Evolutionary conservation across 257 asterid genomes (phyloP).

Genomic region (Solanum neorickii): DNA sequence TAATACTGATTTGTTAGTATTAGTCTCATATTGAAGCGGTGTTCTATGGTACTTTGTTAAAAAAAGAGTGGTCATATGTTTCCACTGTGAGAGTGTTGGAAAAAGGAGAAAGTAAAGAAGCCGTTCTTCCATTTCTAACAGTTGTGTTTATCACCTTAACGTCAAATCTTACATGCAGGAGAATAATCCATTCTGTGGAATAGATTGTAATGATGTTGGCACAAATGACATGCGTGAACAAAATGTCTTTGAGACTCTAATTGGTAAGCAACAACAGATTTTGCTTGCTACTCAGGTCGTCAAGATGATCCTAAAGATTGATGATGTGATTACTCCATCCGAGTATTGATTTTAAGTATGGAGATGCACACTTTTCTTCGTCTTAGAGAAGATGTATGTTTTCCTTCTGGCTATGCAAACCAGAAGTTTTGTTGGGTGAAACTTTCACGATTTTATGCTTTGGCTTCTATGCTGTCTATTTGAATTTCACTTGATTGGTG

Average conservation of each 20-base stretch:
- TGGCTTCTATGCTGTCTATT: background rate
- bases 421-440: background rate
- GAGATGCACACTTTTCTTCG: background rate
- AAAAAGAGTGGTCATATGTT: background rate
- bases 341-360: constrained; percentile 28
- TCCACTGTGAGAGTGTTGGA: background rate
- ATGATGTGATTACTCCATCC: constrained; percentile 70
- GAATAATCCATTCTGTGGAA: constrained; percentile 55
- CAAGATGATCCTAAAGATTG: constrained; percentile 84
- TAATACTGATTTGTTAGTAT: constrained; percentile 2
- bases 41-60: background rate
- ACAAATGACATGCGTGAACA: constrained; percentile 89
- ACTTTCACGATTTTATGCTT: background rate
- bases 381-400: background rate
- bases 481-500: background rate
- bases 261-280: constrained; percentile 85
- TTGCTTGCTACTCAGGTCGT: constrained; percentile 81
- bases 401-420: background rate
- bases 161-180: constrained; percentile 31
- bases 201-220: constrained; percentile 83
- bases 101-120: background rate
- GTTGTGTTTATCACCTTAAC: background rate
- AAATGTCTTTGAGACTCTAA: constrained; percentile 69
- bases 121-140: background rate
- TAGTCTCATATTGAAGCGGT: background rate